Percentiles rank a stretch among this genome's conserved stretches.
These are phyloP conservation scores for Colletotrichum echinochloae DNA, from an alignment of 2,329 filamentous ascomycete species.

Conservation along the genomic window DNA sequence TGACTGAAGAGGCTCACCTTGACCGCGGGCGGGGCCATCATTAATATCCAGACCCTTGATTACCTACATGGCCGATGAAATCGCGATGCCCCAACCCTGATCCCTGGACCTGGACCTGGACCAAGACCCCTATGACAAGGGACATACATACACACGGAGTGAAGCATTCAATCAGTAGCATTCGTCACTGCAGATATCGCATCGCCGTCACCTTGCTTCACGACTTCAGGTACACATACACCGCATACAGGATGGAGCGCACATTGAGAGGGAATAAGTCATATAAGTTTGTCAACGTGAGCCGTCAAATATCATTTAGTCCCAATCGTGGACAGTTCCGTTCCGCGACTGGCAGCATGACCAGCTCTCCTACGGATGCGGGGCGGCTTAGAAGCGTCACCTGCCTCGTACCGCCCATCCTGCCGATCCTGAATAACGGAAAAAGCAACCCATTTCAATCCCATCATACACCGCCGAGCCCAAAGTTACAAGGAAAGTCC, in stretches of 20 bases:
- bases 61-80: constrained; percentile 4
- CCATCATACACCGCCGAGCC: constrained; percentile 58
- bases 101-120: constrained; percentile 1
- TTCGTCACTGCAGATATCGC: neutral
- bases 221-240: neutral
- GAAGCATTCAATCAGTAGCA: neutral
- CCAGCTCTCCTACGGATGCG: constrained; percentile 14
- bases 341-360: constrained; percentile 18
- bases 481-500: constrained; percentile 43
- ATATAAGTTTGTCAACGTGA: constrained; percentile 31
- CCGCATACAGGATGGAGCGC: no score
- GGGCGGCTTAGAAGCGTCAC: constrained; percentile 17
- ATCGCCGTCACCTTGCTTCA: neutral
- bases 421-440: constrained; percentile 26
- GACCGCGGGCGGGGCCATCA: neutral
- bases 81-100: neutral
- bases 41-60: neutral
- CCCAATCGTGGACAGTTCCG: constrained; percentile 7
- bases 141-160: neutral
- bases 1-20: neutral
- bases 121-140: constrained; percentile 3
- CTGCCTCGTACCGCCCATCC: constrained; percentile 21
- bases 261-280: neutral
- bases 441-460: constrained; percentile 46
- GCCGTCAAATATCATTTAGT: constrained; percentile 33